Conservation (phyloP, 495 filamentous ascomycete genomes). For the Aspergillus sparsus region DNA sequence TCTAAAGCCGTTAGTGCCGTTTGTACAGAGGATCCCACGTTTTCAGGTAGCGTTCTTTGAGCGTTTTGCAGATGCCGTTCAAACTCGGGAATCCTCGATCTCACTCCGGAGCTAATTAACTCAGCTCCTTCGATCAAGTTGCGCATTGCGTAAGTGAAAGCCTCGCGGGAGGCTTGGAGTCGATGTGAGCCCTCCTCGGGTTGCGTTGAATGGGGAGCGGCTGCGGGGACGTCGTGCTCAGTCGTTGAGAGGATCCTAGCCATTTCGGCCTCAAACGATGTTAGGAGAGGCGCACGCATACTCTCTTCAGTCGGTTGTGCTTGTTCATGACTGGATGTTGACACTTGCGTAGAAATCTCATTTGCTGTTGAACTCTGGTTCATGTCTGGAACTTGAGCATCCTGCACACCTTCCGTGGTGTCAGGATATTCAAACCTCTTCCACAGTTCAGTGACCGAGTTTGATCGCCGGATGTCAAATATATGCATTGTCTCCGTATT, state of each 20-base stretch:
- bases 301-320: slow-evolving; percentile 11
- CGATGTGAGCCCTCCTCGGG: slow-evolving; percentile 20
- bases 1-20: slow-evolving; percentile 46
- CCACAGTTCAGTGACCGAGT: slow-evolving; percentile 47
- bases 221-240: slow-evolving; percentile 20
- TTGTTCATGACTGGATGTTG: slow-evolving; percentile 1
- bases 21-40: slow-evolving; percentile 43
- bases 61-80: slow-evolving; percentile 43
- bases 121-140: slow-evolving; percentile 40
- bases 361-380: slow-evolving; percentile 7
- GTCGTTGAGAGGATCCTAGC: slow-evolving; percentile 39
- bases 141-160: slow-evolving; percentile 36
- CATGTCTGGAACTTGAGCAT: slow-evolving; percentile 10
- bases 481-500: slow-evolving; percentile 41
- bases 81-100: slow-evolving; percentile 41
- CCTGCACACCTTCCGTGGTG: neutral
- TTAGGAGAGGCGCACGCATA: slow-evolving; percentile 43
- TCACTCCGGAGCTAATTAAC: slow-evolving; percentile 39
- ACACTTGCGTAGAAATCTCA: slow-evolving; percentile 7
- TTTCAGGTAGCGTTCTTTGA: slow-evolving; percentile 43
- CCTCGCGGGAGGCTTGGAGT: slow-evolving; percentile 30
- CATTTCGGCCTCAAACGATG: slow-evolving; percentile 55
- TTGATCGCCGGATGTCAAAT: slow-evolving; percentile 51
- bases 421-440: slow-evolving; percentile 32
- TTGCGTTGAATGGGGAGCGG: slow-evolving; percentile 19